These are phyloP conservation scores for Rhytidiadelphus loreus DNA, from an alignment of 225 moss, liverwort and hornwort species.

Conservation along the genomic window DNA sequence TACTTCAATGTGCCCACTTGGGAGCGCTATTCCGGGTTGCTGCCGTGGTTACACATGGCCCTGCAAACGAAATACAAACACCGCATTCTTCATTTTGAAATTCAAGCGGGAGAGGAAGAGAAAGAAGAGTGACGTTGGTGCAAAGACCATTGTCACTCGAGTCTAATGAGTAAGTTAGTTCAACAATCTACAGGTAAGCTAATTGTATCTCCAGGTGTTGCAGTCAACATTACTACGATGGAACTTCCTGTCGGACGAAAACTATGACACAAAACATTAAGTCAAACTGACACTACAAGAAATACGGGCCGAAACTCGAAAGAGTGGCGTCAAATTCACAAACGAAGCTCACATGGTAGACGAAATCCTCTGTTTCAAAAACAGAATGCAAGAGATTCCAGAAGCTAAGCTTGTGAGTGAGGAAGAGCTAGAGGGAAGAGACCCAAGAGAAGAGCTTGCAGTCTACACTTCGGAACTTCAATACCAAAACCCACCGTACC, in stretches of 20 bases:
- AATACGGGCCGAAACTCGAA: background rate
- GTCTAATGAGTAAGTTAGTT: background rate
- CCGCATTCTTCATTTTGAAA: background rate
- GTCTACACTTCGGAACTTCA: background rate
- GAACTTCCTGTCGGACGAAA: background rate
- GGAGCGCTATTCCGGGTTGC: background rate
- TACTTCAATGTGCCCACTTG: background rate
- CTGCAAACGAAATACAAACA: background rate
- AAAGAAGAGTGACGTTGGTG: too few relatives aligned
- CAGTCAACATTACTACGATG: background rate
- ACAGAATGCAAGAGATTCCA: background rate
- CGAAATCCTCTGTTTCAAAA: background rate
- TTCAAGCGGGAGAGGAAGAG: background rate
- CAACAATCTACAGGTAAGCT: background rate
- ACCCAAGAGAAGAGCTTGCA: too few relatives aligned
- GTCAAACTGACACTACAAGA: background rate
- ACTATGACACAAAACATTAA: background rate
- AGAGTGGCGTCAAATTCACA: background rate
- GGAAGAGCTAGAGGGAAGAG: background rate
- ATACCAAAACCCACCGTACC: background rate
- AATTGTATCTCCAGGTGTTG: background rate
- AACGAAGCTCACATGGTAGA: background rate
- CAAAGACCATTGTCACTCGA: background rate
- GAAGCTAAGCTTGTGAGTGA: background rate
- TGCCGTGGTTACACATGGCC: background rate